phyloP scores from a whole-genome alignment of 1,139 yeast species.

The Magnusiomyces magnusii region DNA sequence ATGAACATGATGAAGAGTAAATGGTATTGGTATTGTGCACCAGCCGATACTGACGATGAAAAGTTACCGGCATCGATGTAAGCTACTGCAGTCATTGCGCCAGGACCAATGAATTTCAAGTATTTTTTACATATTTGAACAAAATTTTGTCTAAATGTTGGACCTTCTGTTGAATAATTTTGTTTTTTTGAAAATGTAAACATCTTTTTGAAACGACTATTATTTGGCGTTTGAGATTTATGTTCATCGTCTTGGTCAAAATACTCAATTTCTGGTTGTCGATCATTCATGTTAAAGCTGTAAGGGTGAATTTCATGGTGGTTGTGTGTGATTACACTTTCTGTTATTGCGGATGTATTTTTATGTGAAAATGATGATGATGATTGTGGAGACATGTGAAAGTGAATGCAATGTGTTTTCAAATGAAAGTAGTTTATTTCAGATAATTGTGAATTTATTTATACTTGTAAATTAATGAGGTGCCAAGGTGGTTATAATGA shows the following conservation, averaged over 20 bases:
- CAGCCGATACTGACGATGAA: constrained; percentile 91
- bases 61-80: constrained; percentile 98
- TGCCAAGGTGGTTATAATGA: neutral
- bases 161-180: neutral
- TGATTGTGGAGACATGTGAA: too few relatives aligned
- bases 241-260: neutral
- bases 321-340: neutral
- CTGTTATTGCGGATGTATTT: neutral
- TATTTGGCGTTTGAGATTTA: neutral
- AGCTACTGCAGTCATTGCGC: constrained; percentile 90
- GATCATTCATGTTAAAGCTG: neutral
- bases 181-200: neutral
- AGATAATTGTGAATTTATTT: neutral
- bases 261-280: neutral
- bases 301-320: neutral
- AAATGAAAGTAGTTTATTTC: too few relatives aligned
- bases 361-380: neutral
- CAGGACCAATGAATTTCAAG: constrained; percentile 68
- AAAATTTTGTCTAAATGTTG: neutral
- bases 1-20: constrained; percentile 71
- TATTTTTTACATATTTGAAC: neutral
- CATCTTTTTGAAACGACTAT: too few relatives aligned
- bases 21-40: constrained; percentile 79
- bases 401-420: too few relatives aligned
- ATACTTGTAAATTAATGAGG: neutral